A percentile compares a stretch with the other conserved stretches of the same genome.
Conservation (phyloP, 139 green algal genomes). For the Asterochloris erici region DNA sequence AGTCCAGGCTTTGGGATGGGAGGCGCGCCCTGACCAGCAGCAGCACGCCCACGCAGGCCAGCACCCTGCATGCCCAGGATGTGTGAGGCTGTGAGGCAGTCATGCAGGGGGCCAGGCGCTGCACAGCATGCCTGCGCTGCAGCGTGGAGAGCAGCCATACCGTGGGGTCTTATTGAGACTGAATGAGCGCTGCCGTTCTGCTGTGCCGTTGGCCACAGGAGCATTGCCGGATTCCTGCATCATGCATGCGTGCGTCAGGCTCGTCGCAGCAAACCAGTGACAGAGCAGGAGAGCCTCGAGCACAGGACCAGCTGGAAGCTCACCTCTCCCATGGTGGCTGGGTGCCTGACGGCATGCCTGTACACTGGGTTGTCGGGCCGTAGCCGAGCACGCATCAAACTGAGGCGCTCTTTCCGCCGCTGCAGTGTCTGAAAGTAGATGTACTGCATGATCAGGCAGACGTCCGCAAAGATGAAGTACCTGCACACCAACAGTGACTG, state of each 20-base stretch:
- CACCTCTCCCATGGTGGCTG: constrained; percentile 7
- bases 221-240: too few species aligned
- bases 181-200: neutral
- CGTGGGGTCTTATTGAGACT: neutral
- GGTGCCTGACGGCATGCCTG: constrained; percentile 11
- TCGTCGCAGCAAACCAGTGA: too few species aligned
- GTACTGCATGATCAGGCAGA: constrained; percentile 78
- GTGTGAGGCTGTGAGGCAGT: neutral
- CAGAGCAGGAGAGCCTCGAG: too few species aligned
- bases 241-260: too few species aligned
- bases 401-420: constrained; percentile 20
- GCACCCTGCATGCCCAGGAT: constrained; percentile 17
- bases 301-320: too few species aligned
- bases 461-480: constrained; percentile 75
- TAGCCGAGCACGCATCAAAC: constrained; percentile 13
- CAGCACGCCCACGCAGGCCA: constrained; percentile 29
- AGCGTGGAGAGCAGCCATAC: neutral
- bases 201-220: neutral
- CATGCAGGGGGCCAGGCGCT: neutral
- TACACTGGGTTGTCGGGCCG: constrained; percentile 2
- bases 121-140: neutral
- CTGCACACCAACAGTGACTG: constrained; percentile 12
- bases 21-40: neutral
- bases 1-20: too few species aligned
- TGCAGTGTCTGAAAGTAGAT: constrained; percentile 63